Percentiles rank a stretch among this genome's conserved stretches.
These are phyloP conservation scores for Hypholoma sublateritium DNA, from an alignment of 768 basidiomycete genomes.

Conservation along the genomic window DNA sequence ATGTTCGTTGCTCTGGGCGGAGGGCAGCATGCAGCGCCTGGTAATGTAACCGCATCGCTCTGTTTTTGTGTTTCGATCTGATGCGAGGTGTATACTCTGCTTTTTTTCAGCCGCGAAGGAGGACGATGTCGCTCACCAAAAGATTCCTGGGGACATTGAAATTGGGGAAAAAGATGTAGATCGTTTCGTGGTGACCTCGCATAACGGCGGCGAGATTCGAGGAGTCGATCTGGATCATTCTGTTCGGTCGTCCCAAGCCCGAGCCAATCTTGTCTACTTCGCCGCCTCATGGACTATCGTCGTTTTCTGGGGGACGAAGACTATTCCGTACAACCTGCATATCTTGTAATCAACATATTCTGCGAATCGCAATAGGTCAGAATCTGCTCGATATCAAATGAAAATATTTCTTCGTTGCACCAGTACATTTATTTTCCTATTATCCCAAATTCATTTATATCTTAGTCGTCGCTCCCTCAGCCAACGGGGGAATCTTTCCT, in stretches of 20 bases:
- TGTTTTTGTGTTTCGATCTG: too few species aligned
- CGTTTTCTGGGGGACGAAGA: background rate
- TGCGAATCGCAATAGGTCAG: background rate
- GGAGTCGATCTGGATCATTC: background rate
- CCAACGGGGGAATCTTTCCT: conserved; percentile 24
- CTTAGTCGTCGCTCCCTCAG: too few species aligned
- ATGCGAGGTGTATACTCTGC: background rate
- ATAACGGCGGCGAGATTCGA: background rate
- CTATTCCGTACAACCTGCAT: background rate
- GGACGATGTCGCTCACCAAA: background rate
- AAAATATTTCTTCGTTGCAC: too few species aligned
- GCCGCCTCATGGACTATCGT: background rate
- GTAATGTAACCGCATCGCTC: conserved; percentile 1
- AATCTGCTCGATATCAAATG: too few species aligned
- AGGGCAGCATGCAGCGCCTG: background rate
- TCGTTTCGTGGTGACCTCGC: too few species aligned
- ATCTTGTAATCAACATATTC: background rate
- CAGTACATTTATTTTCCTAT: too few species aligned
- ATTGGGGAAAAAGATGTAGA: background rate
- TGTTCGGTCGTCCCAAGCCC: background rate
- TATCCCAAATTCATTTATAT: too few species aligned
- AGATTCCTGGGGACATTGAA: background rate
- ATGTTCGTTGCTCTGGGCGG: background rate
- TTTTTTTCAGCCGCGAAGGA: background rate
- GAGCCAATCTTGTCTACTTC: background rate